These are phyloP conservation scores for Russula abietina DNA, from an alignment of 768 basidiomycete species.

Conservation along the genomic window DNA sequence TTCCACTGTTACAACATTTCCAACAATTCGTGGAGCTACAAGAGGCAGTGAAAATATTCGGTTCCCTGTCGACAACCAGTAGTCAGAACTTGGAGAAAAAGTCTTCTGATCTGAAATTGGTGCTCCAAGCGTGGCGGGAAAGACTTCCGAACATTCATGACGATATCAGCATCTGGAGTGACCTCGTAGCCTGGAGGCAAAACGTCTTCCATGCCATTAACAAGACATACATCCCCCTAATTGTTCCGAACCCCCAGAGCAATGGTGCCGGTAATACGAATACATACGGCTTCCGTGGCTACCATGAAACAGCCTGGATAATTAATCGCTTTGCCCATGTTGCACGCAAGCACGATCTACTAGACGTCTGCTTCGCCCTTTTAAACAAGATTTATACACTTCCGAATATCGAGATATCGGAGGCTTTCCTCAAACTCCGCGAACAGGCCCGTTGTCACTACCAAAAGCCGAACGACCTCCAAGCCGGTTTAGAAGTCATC, in stretches of 20 bases:
- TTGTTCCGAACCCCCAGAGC: slow-evolving; percentile 45
- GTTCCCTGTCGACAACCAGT: slow-evolving; percentile 79
- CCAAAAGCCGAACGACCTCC: slow-evolving; percentile 88
- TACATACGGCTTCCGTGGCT: slow-evolving; percentile 90
- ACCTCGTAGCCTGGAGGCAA: slow-evolving; percentile 98
- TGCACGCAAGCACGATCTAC: slow-evolving; percentile 90
- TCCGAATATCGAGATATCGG: slow-evolving; percentile 99
- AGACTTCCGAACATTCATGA: slow-evolving; percentile 92
- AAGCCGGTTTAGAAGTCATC: slow-evolving; percentile 95
- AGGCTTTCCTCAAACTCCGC: slow-evolving; percentile 96
- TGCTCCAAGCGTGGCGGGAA: slow-evolving; percentile 95
- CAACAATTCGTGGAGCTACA: slow-evolving; percentile 98
- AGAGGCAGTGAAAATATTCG: slow-evolving; percentile 93
- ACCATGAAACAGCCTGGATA: slow-evolving; percentile 99
- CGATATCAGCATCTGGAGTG: slow-evolving; percentile 98
- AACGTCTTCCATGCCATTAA: slow-evolving; percentile 98
- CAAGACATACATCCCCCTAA: slow-evolving; percentile 90
- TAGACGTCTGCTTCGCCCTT: slow-evolving; percentile 92
- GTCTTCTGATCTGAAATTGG: slow-evolving; percentile 91
- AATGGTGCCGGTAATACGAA: slow-evolving; percentile 54
- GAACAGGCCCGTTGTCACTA: slow-evolving; percentile 99
- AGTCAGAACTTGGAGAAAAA: slow-evolving; percentile 89
- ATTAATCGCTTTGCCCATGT: slow-evolving; percentile 99
- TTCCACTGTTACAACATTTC: slow-evolving; percentile 93
- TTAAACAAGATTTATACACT: slow-evolving; percentile 97